phyloP scores from a whole-genome alignment of 805 yeast species.

The Kluyveromyces siamensis region DNA sequence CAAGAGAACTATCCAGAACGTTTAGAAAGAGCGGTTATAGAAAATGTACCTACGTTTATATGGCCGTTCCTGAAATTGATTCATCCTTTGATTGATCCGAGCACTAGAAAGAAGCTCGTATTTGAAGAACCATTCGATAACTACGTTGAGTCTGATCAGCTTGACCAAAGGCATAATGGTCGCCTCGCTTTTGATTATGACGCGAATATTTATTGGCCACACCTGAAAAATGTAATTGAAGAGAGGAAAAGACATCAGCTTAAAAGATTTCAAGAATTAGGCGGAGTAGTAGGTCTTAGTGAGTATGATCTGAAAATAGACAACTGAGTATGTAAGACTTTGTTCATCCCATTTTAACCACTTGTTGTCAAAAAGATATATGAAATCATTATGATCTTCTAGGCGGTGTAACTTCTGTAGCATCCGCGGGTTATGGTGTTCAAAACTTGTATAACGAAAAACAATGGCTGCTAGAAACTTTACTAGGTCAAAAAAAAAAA shows the following conservation, averaged over 20 bases:
- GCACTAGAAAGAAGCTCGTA: constrained; percentile 46
- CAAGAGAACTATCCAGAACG: constrained; percentile 55
- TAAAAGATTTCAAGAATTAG: constrained; percentile 32
- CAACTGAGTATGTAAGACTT: not conserved
- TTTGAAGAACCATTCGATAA: constrained; percentile 51
- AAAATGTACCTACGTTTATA: constrained; percentile 50
- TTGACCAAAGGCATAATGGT: constrained; percentile 41
- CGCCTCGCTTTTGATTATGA: constrained; percentile 40
- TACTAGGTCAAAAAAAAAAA: too few relatives aligned
- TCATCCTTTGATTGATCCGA: constrained; percentile 51
- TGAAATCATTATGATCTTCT: too few relatives aligned
- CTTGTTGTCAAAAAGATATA: not conserved
- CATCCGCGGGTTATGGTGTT: too few relatives aligned
- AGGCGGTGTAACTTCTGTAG: too few relatives aligned
- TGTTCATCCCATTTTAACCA: too few relatives aligned
- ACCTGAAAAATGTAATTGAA: constrained; percentile 36
- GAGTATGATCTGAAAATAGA: constrained; percentile 40
- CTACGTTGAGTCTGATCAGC: constrained; percentile 43
- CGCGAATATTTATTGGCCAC: constrained; percentile 48
- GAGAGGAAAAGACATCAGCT: constrained; percentile 31
- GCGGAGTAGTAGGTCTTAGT: constrained; percentile 43
- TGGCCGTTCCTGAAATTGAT: constrained; percentile 47
- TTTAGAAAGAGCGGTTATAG: constrained; percentile 43
- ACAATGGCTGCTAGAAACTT: too few relatives aligned
- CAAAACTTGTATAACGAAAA: too few relatives aligned